Percentiles rank a stretch among this genome's conserved stretches.
These are phyloP conservation scores for Stachybotrys chlorohalonatus DNA, from an alignment of 2,329 filamentous ascomycete species.

Conservation along the genomic window DNA sequence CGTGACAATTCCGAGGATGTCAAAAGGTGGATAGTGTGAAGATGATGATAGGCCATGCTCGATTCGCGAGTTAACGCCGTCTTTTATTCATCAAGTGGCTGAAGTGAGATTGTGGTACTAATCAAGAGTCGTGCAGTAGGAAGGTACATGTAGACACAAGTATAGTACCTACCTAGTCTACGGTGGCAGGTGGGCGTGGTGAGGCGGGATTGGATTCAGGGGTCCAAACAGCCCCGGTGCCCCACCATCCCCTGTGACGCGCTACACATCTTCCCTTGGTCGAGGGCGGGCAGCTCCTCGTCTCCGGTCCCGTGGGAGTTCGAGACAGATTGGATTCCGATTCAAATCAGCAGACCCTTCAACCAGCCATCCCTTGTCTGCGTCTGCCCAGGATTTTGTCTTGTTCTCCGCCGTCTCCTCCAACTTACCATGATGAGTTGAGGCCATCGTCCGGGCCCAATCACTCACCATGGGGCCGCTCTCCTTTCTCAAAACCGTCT, in stretches of 20 bases:
- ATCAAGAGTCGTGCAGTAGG: background rate
- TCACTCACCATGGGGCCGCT: slow-evolving; percentile 29
- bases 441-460: slow-evolving; percentile 1
- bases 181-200: too few species aligned
- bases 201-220: background rate
- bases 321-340: background rate
- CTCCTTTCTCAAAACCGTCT: slow-evolving; percentile 42
- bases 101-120: background rate
- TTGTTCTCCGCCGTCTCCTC: background rate
- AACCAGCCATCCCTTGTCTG: background rate
- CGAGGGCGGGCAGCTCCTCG: background rate
- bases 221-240: background rate
- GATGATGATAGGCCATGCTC: too few species aligned
- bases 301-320: background rate
- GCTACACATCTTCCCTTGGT: background rate
- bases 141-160: background rate
- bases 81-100: background rate
- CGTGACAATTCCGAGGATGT: too few species aligned
- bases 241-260: background rate
- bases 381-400: background rate
- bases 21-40: too few species aligned
- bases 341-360: background rate
- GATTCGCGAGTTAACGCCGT: too few species aligned
- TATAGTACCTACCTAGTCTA: too few species aligned
- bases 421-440: slow-evolving; percentile 5